Base-by-base conservation (phyloP, 352 stramenopile genomes). In the Phytopythium litorale region DNA sequence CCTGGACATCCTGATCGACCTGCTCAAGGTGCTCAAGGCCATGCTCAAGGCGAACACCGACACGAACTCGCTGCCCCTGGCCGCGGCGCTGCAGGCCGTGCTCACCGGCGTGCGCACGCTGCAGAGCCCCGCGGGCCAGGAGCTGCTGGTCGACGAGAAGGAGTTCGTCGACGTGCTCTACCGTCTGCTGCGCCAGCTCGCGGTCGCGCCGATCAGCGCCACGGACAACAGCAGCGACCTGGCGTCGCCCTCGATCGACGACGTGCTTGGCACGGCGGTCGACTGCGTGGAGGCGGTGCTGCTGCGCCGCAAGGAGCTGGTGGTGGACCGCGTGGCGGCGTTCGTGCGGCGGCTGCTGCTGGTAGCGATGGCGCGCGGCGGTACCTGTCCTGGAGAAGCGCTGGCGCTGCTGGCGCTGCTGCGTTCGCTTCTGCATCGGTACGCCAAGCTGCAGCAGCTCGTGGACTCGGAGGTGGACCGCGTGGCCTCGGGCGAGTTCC, bases 101-200 rank as follows among this genome's bases (percentile, higher is more conserved):
- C 72, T 98, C 30, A 98, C 93, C 45, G 95, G 94, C 23, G 84
- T 99, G 49, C 86, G 92, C 54, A 96, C 96, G 23, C 76, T 99
- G 7, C 90, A 98, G 64, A 96, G 96, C 25, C 94, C 96, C 11
- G 94, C 94, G 3, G 72, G 69, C 64, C 86, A 96, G 53, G 96
- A 98, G 76, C 84, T 99, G 40, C 88, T 98, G 72, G 90, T 98
- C n/a, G 94, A 98, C 67, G 90, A 97, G 56, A 98, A 98, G 65
- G 94, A 98, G 70, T 98, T 98, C 72, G 85, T 99, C 35, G 90
- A 94, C 56, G 94, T 96, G 66, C 74, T 99, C 8, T 99, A 98
- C 71, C 91, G 79, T 45, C 75, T 97, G 56, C 57, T 98, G 58
- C 76, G 79, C 50, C 73, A 80, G 19, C 89, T 92, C 58, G 84